Conservation (phyloP, 2,329 filamentous ascomycete species). For the Phaeophleospora eucalypticola region DNA sequence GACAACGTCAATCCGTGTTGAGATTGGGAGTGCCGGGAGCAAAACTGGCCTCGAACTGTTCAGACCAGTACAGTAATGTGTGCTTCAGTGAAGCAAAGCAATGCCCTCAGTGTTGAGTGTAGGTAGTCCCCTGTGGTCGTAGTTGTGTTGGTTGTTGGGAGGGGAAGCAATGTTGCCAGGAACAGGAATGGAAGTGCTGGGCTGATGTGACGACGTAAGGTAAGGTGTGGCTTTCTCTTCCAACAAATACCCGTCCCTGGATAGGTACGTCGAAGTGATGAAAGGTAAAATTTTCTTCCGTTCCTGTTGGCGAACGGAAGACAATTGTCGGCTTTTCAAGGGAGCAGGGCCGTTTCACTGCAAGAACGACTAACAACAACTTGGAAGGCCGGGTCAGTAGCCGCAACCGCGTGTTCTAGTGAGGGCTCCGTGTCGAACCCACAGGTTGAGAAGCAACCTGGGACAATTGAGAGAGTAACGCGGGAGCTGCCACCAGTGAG, state of each 20-base stretch:
- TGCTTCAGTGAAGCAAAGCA: not conserved
- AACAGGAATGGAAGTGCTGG: not conserved
- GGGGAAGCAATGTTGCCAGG: not conserved
- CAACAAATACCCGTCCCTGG: no score
- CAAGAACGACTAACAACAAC: no score
- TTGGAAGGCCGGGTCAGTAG: not conserved
- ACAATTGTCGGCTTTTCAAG: no score
- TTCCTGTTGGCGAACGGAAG: no score
- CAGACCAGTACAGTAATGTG: not conserved
- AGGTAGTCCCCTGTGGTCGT: no score
- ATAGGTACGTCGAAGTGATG: not conserved
- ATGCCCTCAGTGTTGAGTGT: not conserved
- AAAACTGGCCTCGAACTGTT: not conserved
- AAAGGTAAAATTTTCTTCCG: not conserved
- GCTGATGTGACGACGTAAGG: not conserved
- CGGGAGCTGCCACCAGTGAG: not conserved
- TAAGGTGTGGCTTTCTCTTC: not conserved
- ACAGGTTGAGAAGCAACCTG: conserved; percentile 9
- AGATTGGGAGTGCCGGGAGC: not conserved
- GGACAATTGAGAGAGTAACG: not conserved
- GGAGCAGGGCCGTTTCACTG: no score
- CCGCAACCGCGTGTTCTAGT: not conserved
- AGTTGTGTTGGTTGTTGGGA: not conserved
- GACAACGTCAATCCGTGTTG: not conserved
- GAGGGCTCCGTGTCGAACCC: no score